Base-by-base conservation (phyloP, 768 basidiomycete genomes). In the Leccinum subtestaceum region DNA sequence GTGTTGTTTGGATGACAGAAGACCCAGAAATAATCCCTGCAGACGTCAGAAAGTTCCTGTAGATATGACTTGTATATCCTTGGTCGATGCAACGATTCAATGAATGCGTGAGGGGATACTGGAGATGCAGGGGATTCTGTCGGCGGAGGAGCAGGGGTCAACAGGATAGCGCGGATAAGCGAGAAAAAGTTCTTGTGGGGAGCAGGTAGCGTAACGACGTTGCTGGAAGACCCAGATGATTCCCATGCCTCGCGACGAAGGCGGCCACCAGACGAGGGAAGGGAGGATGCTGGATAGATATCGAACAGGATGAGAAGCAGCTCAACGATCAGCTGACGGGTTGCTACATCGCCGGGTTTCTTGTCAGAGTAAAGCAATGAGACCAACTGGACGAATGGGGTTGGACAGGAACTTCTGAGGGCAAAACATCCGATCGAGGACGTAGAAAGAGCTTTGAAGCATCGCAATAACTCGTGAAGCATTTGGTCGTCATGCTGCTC, bases 401-500 rank as follows among this genome's bases (percentile, higher is more conserved):
- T 86, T 1, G 95, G 95, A 58, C 89, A 89, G 31, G 87, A 89
- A 65, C 85, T 88, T n/a, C 94, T 87, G 11, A 99, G 83, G 5
- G 97, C 94, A 54, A 87, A 85, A 68, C 91, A 95, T 13, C 96
- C 96, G 36, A 91, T 87, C 50, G 88, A 81, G 8, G 92, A 94
- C 0, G 95, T 96, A 0, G 92, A 88, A 3, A 99, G 80, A 0
- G 91, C 97, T 74, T 97, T 97, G 74, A 98, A 85, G 76, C 95
- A 98, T 2, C 94, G 87, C 43, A 98, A 78, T 2, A 98, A 77
- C 72, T 98, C 95, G 63, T 96, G 88, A 15, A 99, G 78, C 46
- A 97, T 80, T 70, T 97, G 88, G 69, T 98, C 97, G 68, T 97
- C 97, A 63, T 97, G 96, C 68, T 98, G 96, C 70, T 99, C 97